A percentile compares a stretch with the other conserved stretches of the same genome.
These are phyloP conservation scores for Lactarius evosmus DNA, from an alignment of 768 basidiomycete species.

Conservation along the genomic window DNA sequence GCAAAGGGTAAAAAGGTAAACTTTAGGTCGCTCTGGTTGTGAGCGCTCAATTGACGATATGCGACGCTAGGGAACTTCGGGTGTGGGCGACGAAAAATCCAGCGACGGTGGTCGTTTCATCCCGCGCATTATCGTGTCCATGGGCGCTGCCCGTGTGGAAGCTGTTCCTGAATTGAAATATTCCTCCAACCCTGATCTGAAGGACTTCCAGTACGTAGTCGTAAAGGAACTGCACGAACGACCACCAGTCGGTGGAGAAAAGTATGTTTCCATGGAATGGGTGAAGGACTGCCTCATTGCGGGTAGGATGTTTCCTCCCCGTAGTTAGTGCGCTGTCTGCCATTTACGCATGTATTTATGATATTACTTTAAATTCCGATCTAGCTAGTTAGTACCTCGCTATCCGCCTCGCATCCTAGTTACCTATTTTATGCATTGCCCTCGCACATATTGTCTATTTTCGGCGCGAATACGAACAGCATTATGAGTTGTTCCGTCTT, in stretches of 20 bases:
- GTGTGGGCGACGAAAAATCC: conserved; percentile 21
- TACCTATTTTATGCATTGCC: conserved; percentile 11
- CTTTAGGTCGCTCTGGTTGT: neutral
- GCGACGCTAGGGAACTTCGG: conserved; percentile 8
- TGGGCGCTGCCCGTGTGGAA: conserved; percentile 75
- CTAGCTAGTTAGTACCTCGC: conserved; percentile 4
- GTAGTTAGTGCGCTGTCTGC: conserved; percentile 4
- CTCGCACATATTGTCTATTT: neutral
- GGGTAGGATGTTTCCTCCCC: conserved; percentile 46
- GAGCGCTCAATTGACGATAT: conserved; percentile 20
- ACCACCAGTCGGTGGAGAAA: conserved; percentile 31
- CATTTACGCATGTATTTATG: neutral
- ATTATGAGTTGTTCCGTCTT: neutral
- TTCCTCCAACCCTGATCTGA: conserved; percentile 37
- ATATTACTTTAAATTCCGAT: conserved; percentile 6
- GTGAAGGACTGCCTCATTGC: conserved; percentile 76
- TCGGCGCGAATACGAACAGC: neutral
- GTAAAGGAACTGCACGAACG: conserved; percentile 46
- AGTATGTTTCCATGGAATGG: conserved; percentile 59
- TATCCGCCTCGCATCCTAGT: conserved; percentile 1
- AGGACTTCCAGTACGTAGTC: conserved; percentile 59
- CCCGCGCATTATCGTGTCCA: conserved; percentile 66
- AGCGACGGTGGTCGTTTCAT: conserved; percentile 45
- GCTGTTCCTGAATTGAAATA: conserved; percentile 49
- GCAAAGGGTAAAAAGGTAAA: conserved; percentile 41